phyloP scores from a whole-genome alignment of 805 yeast genomes.

The Saccharomycopsis sp. region DNA sequence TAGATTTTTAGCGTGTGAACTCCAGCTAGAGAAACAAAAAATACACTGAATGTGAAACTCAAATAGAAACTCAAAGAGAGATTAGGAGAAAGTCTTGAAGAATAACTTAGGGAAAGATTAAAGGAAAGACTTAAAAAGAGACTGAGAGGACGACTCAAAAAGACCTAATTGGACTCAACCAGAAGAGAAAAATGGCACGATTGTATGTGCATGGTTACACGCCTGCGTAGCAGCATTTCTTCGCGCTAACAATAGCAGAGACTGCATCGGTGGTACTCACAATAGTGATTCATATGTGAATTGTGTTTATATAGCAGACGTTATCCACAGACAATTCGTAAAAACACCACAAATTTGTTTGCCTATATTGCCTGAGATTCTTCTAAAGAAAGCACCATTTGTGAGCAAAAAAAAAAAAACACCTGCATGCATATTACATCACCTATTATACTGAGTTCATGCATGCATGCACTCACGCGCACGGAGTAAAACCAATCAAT shows the following conservation, averaged over 20 bases:
- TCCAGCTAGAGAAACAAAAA: not conserved
- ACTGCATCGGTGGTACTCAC: no score
- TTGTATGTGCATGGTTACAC: no score
- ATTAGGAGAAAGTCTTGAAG: no score
- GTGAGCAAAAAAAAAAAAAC: not conserved
- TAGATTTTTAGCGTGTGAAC: not conserved
- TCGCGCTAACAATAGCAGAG: no score
- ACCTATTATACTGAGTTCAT: not conserved
- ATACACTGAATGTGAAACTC: not conserved
- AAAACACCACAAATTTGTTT: not conserved
- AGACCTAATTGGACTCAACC: no score
- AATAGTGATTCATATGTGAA: no score
- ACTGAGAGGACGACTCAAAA: no score
- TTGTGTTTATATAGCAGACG: not conserved
- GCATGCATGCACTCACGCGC: not conserved
- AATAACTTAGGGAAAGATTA: not conserved
- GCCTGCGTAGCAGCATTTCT: no score
- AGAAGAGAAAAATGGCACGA: no score
- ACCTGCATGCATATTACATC: not conserved
- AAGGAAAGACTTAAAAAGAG: not conserved
- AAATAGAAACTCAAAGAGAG: not conserved
- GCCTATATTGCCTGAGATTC: not conserved
- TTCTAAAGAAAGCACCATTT: no score
- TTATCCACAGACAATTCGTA: not conserved
- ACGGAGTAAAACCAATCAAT: not conserved